These are phyloP conservation scores for Globisporangium perplexum DNA, from an alignment of 352 stramenopile species.

Conservation along the genomic window DNA sequence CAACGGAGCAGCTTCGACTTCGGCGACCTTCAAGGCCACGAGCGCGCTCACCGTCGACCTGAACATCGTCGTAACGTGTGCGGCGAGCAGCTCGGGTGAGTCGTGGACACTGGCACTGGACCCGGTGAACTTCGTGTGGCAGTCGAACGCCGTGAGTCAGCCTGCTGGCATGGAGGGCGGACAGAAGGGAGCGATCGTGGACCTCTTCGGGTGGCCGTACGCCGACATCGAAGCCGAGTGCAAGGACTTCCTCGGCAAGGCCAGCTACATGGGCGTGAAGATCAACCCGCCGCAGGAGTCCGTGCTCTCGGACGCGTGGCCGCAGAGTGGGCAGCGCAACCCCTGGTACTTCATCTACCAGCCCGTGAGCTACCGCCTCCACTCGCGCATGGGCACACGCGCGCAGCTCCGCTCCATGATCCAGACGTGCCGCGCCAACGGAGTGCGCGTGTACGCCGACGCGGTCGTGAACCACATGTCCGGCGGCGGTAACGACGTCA, in stretches of 20 bases:
- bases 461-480: slow-evolving; percentile 62
- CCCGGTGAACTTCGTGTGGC: slow-evolving; percentile 66
- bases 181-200: slow-evolving; percentile 59
- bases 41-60: slow-evolving; percentile 24
- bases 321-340: slow-evolving; percentile 36
- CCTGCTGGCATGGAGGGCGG: slow-evolving; percentile 27
- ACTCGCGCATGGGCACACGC: slow-evolving; percentile 49
- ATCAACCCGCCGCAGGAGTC: slow-evolving; percentile 61
- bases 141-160: slow-evolving; percentile 30
- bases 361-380: slow-evolving; percentile 53
- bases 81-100: slow-evolving; percentile 4
- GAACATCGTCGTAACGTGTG: slow-evolving; percentile 25
- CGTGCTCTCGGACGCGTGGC: slow-evolving; percentile 36
- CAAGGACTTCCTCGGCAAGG: slow-evolving; percentile 48
- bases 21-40: slow-evolving; percentile 16
- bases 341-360: slow-evolving; percentile 72
- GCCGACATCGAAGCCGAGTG: slow-evolving; percentile 60
- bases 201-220: slow-evolving; percentile 68
- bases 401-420: slow-evolving; percentile 53
- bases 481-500: slow-evolving; percentile 37
- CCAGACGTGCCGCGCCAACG: slow-evolving; percentile 54
- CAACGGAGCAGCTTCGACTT: slow-evolving; percentile 23
- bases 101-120: slow-evolving; percentile 39
- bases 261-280: slow-evolving; percentile 66
- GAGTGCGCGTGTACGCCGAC: slow-evolving; percentile 55